These are phyloP conservation scores for Suillus subluteus DNA, from an alignment of 768 basidiomycete species.

Conservation along the genomic window DNA sequence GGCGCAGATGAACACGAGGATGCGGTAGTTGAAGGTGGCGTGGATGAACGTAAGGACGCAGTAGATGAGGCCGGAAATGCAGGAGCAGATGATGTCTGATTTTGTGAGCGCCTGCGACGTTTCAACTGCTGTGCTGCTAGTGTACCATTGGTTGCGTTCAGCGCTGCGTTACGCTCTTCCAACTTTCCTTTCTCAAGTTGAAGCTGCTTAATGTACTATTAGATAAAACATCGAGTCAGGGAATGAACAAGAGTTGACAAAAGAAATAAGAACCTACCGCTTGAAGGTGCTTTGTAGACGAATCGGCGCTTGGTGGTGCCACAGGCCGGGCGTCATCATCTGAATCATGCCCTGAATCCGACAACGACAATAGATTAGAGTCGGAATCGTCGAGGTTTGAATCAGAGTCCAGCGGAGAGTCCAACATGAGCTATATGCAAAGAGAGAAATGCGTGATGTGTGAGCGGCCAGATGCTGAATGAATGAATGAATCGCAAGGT, in stretches of 20 bases:
- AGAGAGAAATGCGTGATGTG: background rate
- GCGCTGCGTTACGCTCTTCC: background rate
- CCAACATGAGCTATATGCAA: background rate
- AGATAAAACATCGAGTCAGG: background rate
- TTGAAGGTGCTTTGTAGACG: background rate
- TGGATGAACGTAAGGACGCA: too few species aligned
- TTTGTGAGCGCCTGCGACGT: background rate
- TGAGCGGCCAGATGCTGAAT: background rate
- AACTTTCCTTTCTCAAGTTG: background rate
- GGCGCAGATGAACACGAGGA: background rate
- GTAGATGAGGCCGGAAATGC: too few species aligned
- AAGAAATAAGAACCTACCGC: background rate
- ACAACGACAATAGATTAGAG: background rate
- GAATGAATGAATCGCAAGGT: background rate
- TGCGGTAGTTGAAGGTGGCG: too few species aligned
- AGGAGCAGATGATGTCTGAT: background rate
- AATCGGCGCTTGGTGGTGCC: background rate
- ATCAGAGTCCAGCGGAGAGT: background rate
- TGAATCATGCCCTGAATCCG: slow-evolving; percentile 1
- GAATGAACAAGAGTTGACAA: background rate
- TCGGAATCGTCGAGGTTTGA: background rate
- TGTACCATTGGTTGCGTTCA: background rate
- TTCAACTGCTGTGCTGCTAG: background rate
- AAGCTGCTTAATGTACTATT: background rate
- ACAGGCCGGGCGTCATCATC: background rate